Evolutionary conservation across 1,284 basidiomycete species (phyloP).

Genomic region (Mycosarcoma maydis): DNA sequence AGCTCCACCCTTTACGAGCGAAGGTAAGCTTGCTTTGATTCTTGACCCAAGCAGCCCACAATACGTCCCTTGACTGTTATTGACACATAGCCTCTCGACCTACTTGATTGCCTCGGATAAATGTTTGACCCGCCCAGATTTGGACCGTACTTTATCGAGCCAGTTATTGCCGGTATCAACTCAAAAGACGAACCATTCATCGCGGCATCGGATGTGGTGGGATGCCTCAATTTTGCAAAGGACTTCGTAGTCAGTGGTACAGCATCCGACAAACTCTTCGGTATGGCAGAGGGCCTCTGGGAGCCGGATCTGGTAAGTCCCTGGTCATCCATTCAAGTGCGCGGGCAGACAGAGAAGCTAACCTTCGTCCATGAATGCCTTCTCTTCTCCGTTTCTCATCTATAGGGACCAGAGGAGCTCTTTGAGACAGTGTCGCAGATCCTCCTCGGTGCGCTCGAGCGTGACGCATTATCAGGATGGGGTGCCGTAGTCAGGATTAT

Average conservation of each 20-base stretch:
- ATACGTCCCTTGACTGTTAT: too few species aligned
- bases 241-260: slow-evolving; percentile 98
- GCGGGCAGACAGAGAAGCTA: not conserved
- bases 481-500: slow-evolving; percentile 94
- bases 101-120: too few species aligned
- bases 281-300: slow-evolving; percentile 98
- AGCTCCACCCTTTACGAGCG: slow-evolving; percentile 97
- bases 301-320: slow-evolving; percentile 82
- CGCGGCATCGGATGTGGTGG: slow-evolving; percentile 93
- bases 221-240: slow-evolving; percentile 92
- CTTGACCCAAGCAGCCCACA: not conserved
- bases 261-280: slow-evolving; percentile 88
- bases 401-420: slow-evolving; percentile 86
- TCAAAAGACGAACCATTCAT: slow-evolving; percentile 90
- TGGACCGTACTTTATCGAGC: slow-evolving; percentile 96
- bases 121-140: too few species aligned
- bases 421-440: slow-evolving; percentile 99
- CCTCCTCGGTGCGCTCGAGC: slow-evolving; percentile 90
- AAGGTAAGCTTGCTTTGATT: slow-evolving; percentile 73
- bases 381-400: not conserved
- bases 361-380: not conserved
- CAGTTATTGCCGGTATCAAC: slow-evolving; percentile 89
- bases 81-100: too few species aligned
- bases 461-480: slow-evolving; percentile 97
- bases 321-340: too few species aligned